These are phyloP conservation scores for Arachnopeziza araneosa DNA, from an alignment of 2,329 filamentous ascomycete species.

Conservation along the genomic window DNA sequence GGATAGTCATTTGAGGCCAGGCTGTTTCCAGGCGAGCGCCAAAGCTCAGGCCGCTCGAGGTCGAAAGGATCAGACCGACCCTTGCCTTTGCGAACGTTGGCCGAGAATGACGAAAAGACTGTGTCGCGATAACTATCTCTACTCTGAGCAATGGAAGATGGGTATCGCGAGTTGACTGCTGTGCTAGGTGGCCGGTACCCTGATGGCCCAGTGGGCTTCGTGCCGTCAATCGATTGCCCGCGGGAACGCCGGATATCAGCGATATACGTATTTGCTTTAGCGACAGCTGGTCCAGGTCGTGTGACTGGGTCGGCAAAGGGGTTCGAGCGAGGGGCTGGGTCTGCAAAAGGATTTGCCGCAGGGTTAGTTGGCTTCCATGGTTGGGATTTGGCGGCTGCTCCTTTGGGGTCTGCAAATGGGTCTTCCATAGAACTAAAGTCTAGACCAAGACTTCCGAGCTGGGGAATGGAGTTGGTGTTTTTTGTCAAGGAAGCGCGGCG, in stretches of 20 bases:
- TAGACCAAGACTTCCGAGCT: slow-evolving; percentile 24
- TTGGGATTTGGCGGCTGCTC: not conserved
- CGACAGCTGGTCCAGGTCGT: slow-evolving; percentile 23
- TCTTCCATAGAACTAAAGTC: slow-evolving; percentile 21
- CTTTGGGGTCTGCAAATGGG: slow-evolving; percentile 24
- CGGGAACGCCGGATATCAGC: slow-evolving; percentile 45
- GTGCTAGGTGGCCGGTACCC: slow-evolving; percentile 11
- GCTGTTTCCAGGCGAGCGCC: slow-evolving; percentile 17
- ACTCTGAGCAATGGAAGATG: slow-evolving; percentile 26
- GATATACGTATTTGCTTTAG: slow-evolving; percentile 38
- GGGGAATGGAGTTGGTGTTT: not conserved
- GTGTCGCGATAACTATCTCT: slow-evolving; percentile 34
- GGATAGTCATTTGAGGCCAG: not conserved
- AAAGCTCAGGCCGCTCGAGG: slow-evolving; percentile 49
- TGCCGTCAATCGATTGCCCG: slow-evolving; percentile 37
- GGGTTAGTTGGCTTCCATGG: slow-evolving; percentile 7
- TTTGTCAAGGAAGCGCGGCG: not conserved
- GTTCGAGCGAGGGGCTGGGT: slow-evolving; percentile 14
- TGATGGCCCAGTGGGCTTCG: slow-evolving; percentile 13
- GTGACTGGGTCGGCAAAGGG: slow-evolving; percentile 23
- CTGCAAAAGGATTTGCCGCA: slow-evolving; percentile 16
- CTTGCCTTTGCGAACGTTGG: slow-evolving; percentile 45
- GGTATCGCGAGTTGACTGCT: slow-evolving; percentile 20
- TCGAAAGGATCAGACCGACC: slow-evolving; percentile 62
- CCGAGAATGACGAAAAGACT: slow-evolving; percentile 34